Base-by-base conservation (phyloP, 1,284 basidiomycete species). In the Moniliophthora roreri region DNA sequence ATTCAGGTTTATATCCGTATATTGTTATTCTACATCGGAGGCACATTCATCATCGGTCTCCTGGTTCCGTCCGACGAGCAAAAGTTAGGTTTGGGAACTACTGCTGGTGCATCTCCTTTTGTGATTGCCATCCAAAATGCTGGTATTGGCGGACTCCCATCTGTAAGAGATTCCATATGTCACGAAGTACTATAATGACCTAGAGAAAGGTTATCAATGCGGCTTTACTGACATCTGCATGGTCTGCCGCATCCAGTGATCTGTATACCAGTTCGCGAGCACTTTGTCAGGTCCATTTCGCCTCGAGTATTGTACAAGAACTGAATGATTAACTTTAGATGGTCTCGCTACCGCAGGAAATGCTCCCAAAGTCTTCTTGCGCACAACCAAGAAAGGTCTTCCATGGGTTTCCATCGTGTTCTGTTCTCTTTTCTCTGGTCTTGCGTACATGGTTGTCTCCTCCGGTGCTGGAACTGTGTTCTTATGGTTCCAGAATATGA, bases 181-280 rank as follows among this genome's bases (percentile, higher is more conserved):
- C 20, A 8, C 21, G 16, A 15, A 41, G 32, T 21, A 28, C 23
- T 20, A 15, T 13, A 26, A 39, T 44, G 32, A 57, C 28, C 10
- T 28, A 7, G 47, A 21, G 15, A n/a, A n/a, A 86, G 84, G 72
- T 94, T 60, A 92, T 95, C 71, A 96, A 96, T 67, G 93, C 93
- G 6, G 85, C 83, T 65, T 78, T 96, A 26, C 71, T 95, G 51
- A 89, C 87, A 24, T 90, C 91, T 1, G 93, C 93, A 1, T 91
- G 89, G 81, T 93, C 90, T 6, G 91, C 93, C 4, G 91, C 89
- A 2, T 89, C 85, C 36, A 89, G 87, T 59, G 87, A 93, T 63
- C 67, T 95, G 50, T 96, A 92, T 70, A 87, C 85, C 1, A 85
- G 85, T 51, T 91, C 88, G 16, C 83, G 92, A 48, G 89, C 89